Percentiles rank a stretch among this genome's conserved stretches.
phyloP scores from a whole-genome alignment of 2,329 filamentous ascomycete species.

The Fusarium solani-melongenae region DNA sequence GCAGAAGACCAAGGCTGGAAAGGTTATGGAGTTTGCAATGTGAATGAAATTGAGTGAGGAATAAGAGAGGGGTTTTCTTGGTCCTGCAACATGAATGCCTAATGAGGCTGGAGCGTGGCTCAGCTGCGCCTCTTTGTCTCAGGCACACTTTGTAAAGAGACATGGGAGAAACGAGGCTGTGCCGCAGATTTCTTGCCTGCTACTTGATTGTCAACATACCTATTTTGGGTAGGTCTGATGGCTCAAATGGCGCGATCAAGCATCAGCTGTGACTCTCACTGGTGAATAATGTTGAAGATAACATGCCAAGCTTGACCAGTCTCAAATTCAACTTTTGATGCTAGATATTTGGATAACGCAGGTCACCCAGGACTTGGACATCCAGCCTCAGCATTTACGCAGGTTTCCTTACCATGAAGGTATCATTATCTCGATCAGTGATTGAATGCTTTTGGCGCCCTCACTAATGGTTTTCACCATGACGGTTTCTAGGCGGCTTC shows the following conservation, averaged over 20 bases:
- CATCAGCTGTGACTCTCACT: not conserved
- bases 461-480: not conserved
- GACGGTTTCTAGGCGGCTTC: not conserved
- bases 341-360: not conserved
- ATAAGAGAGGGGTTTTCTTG: not conserved
- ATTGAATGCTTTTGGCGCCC: not conserved
- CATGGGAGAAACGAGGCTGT: not conserved
- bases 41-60: not conserved
- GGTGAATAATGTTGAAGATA: not conserved
- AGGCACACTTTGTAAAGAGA: not conserved
- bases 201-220: not conserved
- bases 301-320: not conserved
- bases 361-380: not conserved
- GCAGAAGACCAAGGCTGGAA: not conserved
- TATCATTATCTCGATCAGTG: not conserved
- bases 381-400: not conserved
- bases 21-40: not conserved
- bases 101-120: not conserved
- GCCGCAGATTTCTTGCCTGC: not conserved
- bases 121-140: not conserved
- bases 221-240: not conserved
- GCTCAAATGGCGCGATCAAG: not conserved
- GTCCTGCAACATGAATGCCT: not conserved
- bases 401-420: not conserved
- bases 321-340: not conserved